Base-by-base conservation (phyloP, 2,329 filamentous ascomycete species). In the Talaromyces verruculosus region DNA sequence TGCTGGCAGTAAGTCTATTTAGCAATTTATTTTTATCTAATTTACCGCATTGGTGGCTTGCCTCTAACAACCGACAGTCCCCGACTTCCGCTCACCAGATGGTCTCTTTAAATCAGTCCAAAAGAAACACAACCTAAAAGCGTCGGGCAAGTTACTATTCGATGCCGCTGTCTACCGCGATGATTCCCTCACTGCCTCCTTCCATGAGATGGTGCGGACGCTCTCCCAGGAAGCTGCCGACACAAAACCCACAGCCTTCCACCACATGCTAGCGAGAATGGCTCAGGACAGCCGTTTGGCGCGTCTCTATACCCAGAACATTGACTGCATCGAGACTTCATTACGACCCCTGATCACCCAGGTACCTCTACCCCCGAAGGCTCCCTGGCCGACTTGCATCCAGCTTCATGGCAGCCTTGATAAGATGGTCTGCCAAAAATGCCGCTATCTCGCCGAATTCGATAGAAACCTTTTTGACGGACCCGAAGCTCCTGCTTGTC, bases 361-460 rank as follows among this genome's bases (percentile, higher is more conserved):
- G 61, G 88, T 97, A 1, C 95, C 95, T 0, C 83, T 99, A 13
- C 89, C 89, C 68, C 84, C 87, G 69, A 96, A 95, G 75, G 93
- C 89, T 0, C 93, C 93, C 17, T 99, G 95, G 95, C 95, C 95
- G 2, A 88, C 88, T 70, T 96, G 95, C 0, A 88, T 99, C 67
- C 95, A 98, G 77, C 85, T 99, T 8, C 95, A 99, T 72, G 95
- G 95, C 43, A 93, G 94, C 19, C 84, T 99, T 41, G 89, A 93
- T 72, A 95, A 97, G 77, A 98, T 98, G 94, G 91, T 96, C 17
- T 99, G 95, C 79, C 92, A 92, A 53, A 98, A 98, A 77, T 99
- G 95, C 77, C 87, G 88, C 70, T 84, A 90, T 67, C 84, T 97
- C 8, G 86, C 87, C 53, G 85, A 90, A 61, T 93, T 99, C 72